Evolutionary conservation across 2,329 filamentous ascomycete species (phyloP).

Genomic region (Paecilomyces dactylethromorphus): DNA sequence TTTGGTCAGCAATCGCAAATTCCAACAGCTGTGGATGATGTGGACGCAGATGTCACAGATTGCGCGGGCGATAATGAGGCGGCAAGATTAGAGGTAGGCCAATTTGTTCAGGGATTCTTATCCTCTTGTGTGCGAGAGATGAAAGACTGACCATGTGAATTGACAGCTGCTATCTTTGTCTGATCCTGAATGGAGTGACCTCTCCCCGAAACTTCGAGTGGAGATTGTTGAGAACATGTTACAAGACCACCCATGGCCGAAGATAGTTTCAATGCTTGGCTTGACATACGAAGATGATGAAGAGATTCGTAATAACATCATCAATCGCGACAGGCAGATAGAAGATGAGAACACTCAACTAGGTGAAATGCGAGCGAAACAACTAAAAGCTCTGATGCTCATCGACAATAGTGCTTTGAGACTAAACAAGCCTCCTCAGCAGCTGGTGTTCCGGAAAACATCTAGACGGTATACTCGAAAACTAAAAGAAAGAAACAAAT

Average conservation of each 20-base stretch:
- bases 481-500: slow-evolving; percentile 4
- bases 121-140: background rate
- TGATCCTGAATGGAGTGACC: slow-evolving; percentile 24
- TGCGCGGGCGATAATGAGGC: background rate
- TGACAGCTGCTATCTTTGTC: slow-evolving; percentile 2
- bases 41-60: background rate
- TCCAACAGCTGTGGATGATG: background rate
- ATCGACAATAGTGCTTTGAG: slow-evolving; percentile 25
- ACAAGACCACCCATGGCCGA: slow-evolving; percentile 12
- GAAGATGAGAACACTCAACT: slow-evolving; percentile 21
- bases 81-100: background rate
- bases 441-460: slow-evolving; percentile 21
- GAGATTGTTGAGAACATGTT: slow-evolving; percentile 31
- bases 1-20: background rate
- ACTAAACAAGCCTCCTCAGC: slow-evolving; percentile 15
- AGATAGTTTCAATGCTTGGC: slow-evolving; percentile 16
- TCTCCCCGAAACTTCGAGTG: slow-evolving; percentile 23
- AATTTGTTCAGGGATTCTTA: background rate
- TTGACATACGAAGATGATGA: slow-evolving; percentile 16
- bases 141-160: background rate
- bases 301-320: slow-evolving; percentile 11
- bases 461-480: slow-evolving; percentile 12
- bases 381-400: slow-evolving; percentile 22
- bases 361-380: slow-evolving; percentile 26
- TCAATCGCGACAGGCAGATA: slow-evolving; percentile 18